phyloP scores from a whole-genome alignment of 129 eudicot genomes.

The Centaurea solstitialis region DNA sequence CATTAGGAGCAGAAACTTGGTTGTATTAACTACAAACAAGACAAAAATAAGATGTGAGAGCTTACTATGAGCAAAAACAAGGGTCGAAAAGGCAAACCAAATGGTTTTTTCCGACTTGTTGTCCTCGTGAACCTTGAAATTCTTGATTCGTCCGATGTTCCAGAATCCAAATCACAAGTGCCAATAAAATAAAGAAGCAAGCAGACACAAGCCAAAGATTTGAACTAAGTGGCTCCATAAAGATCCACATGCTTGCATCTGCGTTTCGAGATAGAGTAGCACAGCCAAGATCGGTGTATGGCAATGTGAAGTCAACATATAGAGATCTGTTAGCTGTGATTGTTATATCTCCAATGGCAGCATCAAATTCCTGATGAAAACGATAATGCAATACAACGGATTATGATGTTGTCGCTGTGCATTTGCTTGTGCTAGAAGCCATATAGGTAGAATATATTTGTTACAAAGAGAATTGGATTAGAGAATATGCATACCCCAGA shows the following conservation, averaged over 20 bases:
- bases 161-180: constrained; percentile 18
- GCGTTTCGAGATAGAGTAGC: constrained; percentile 3
- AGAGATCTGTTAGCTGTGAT: constrained; percentile 27
- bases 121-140: constrained; percentile 9
- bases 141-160: constrained; percentile 15
- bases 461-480: neutral
- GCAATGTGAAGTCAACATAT: constrained; percentile 38
- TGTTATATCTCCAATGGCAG: constrained; percentile 34
- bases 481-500: constrained; percentile 3
- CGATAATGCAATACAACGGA: neutral
- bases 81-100: constrained; percentile 27
- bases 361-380: constrained; percentile 5
- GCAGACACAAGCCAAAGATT: constrained; percentile 21
- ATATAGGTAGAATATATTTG: neutral
- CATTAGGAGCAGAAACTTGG: no score
- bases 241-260: constrained; percentile 17
- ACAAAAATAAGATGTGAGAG: neutral
- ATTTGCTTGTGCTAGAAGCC: neutral
- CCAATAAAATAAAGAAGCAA: constrained; percentile 13
- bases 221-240: constrained; percentile 30
- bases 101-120: constrained; percentile 18
- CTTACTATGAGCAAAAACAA: constrained; percentile 30
- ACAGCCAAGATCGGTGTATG: constrained; percentile 31
- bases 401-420: neutral
- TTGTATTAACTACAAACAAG: neutral